Evolutionary conservation across 2,329 filamentous ascomycete genomes (phyloP).

Genomic region (Phaeophleospora eucalypticola): DNA sequence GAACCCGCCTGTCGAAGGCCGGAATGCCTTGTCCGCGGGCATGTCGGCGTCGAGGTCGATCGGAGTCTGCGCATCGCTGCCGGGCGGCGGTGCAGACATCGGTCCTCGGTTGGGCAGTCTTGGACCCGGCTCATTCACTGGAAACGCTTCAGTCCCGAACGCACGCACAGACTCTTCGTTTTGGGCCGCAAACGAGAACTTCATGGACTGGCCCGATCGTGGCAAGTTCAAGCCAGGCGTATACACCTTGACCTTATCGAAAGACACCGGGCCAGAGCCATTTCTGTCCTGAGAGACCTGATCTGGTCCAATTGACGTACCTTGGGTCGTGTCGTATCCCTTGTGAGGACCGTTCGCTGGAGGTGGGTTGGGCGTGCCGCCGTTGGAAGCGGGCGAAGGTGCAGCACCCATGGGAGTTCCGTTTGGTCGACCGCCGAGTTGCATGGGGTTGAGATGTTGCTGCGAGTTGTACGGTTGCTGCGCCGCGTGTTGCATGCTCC

Average conservation of each 20-base stretch:
- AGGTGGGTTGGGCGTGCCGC: background rate
- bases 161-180: constrained; percentile 18
- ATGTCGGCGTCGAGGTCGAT: constrained; percentile 7
- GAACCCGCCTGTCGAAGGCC: constrained; percentile 2
- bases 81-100: constrained; percentile 15
- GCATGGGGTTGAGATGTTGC: constrained; percentile 23
- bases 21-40: background rate
- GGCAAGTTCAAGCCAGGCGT: constrained; percentile 20
- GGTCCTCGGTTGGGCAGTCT: constrained; percentile 19
- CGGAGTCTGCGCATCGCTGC: constrained; percentile 3
- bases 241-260: constrained; percentile 24
- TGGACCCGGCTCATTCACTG: constrained; percentile 9
- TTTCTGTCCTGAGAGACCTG: background rate
- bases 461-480: constrained; percentile 21
- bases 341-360: constrained; percentile 2
- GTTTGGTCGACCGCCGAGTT: constrained; percentile 14
- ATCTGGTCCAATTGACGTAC: background rate
- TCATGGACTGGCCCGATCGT: constrained; percentile 27
- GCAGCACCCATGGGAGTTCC: constrained; percentile 6
- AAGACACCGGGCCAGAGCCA: background rate
- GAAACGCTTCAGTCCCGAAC: constrained; percentile 24
- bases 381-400: constrained; percentile 4
- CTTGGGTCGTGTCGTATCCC: constrained; percentile 1
- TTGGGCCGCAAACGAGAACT: constrained; percentile 27
- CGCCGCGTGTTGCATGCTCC: constrained; percentile 20